Conservation (phyloP, 805 yeast genomes). For the Teunomyces barrocoloradensis region DNA sequence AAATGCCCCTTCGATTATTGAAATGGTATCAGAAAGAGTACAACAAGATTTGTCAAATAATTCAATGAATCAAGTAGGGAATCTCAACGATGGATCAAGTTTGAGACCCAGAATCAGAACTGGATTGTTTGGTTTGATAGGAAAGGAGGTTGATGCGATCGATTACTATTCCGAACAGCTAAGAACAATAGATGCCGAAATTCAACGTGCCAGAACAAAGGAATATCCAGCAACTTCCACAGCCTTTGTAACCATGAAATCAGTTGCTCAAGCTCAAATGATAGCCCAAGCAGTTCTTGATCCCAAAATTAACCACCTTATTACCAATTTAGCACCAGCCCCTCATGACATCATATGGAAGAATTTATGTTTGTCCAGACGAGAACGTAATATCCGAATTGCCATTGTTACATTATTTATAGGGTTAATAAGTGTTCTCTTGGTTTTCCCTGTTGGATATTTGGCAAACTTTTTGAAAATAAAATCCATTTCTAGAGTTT, state of each 20-base stretch:
- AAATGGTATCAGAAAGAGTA: constrained; percentile 25
- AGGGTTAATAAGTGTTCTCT: constrained; percentile 64
- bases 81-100: constrained; percentile 24
- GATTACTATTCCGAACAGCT: constrained; percentile 69
- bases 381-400: constrained; percentile 63
- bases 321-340: constrained; percentile 87
- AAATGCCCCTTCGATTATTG: constrained; percentile 17
- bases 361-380: constrained; percentile 76
- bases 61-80: constrained; percentile 17
- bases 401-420: constrained; percentile 65
- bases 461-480: constrained; percentile 78
- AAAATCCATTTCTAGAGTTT: constrained; percentile 71
- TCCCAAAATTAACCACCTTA: constrained; percentile 80
- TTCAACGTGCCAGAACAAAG: constrained; percentile 57
- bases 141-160: constrained; percentile 76
- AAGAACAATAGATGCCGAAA: constrained; percentile 67
- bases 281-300: constrained; percentile 93
- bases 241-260: constrained; percentile 92
- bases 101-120: constrained; percentile 60
- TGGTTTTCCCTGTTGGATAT: constrained; percentile 81
- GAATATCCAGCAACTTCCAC: constrained; percentile 83
- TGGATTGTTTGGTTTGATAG: constrained; percentile 63
- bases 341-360: constrained; percentile 96
- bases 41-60: constrained; percentile 13
- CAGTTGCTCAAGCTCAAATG: constrained; percentile 95